Evolutionary conservation across 2,329 filamentous ascomycete species (phyloP), one percentile per base, ranked within the genome.

Genomic region (Colletotrichum sp.): DNA sequence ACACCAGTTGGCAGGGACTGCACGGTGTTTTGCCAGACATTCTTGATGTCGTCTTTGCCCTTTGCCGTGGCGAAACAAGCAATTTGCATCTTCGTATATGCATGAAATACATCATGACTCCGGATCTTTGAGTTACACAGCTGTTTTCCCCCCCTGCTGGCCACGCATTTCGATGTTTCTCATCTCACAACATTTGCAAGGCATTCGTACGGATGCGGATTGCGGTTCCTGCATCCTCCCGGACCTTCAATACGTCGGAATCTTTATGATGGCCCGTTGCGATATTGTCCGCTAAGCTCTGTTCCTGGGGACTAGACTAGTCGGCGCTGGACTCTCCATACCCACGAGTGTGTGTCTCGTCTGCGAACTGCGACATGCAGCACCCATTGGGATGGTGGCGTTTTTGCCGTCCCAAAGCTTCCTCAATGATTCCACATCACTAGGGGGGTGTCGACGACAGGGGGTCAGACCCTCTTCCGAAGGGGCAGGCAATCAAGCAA

Each of bases 291-390:
- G 22, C 60, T 18, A 60, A 48, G 70, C 30, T 34, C 57, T 44
- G 69, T 39, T 48, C 22, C 57, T 62, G 39, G 62, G 22, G 9
- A 59, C 22, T 30, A 67, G 30, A 44, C 69, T 73, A 62, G 22
- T 24, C 48, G 34, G 48, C 9, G 30, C 32, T 64, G 63, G 71
- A 44, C 57, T 65, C 48, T 59, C 69, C 26, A 44, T 69, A 18
- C 44, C 70, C 59, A 69, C 24, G 64, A 59, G 64, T 36, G 30
- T 65, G 70, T 69, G 70, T 73, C 70, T 75, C 64, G 48, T 52
- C 28, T 28, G 26, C 55, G 57, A 73, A 59, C 70, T 76, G 70
- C 74, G 74, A 74, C 74, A 76, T 73, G 59, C 64, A 73, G 74
- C 65, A 65, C 8, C 59, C 64, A 52, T 59, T 48, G 26, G 32